Evolutionary conservation across 179 eudicot genomes (phyloP).

Genomic region (Actinidia arguta): DNA sequence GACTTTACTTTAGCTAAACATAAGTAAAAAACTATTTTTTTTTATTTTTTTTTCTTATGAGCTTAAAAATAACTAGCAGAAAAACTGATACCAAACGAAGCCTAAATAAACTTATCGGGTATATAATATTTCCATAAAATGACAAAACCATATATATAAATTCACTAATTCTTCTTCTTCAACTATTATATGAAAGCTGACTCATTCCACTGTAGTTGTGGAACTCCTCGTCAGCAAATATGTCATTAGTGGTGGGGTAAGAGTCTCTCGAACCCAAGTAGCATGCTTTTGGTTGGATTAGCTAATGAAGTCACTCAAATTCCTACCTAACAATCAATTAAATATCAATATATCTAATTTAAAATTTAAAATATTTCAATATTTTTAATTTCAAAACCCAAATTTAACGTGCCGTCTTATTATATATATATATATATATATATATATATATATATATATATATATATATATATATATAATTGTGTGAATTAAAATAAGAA

Average conservation of each 20-base stretch:
- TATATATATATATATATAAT: too few species aligned
- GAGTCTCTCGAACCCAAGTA: constrained; percentile 7
- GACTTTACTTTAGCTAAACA: too few species aligned
- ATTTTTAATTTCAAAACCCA: not conserved
- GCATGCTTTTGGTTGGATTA: constrained; percentile 13
- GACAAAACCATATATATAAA: too few species aligned
- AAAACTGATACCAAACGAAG: too few species aligned
- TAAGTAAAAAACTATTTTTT: too few species aligned
- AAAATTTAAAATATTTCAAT: not conserved
- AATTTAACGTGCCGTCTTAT: not conserved
- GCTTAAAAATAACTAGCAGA: too few species aligned
- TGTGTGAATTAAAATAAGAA: too few species aligned
- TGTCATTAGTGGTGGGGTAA: constrained; percentile 7
- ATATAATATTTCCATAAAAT: too few species aligned
- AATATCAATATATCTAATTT: not conserved
- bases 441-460: too few species aligned
- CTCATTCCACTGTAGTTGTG: not conserved
- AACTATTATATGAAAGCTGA: not conserved
- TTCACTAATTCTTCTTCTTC: not conserved
- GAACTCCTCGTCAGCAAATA: constrained; percentile 3
- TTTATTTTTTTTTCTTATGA: too few species aligned
- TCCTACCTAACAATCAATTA: not conserved
- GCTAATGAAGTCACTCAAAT: not conserved
- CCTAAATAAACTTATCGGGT: too few species aligned
- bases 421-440: too few species aligned